Percentiles rank a stretch among this genome's conserved stretches.
Conservation (phyloP, 805 yeast species). For the Candida sithepensis region DNA sequence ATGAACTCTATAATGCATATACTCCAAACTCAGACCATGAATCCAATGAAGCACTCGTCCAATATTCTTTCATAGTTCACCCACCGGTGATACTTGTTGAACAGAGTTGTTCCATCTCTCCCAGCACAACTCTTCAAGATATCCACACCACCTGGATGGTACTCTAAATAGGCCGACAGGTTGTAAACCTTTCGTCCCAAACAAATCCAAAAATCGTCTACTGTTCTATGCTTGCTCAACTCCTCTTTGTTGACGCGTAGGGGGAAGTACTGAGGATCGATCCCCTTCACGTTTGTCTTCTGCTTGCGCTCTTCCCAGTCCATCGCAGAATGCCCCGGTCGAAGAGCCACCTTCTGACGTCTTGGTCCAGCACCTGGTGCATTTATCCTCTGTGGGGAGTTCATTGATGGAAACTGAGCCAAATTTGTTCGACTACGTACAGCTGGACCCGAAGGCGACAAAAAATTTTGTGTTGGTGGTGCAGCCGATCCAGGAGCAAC, state of each 20-base stretch:
- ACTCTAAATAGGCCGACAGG: conserved; percentile 75
- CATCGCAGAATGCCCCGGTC: conserved; percentile 80
- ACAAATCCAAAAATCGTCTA: conserved; percentile 83
- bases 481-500: neutral
- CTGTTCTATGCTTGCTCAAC: conserved; percentile 51
- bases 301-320: conserved; percentile 74
- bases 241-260: conserved; percentile 54
- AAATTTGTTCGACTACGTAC: neutral
- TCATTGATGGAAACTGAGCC: conserved; percentile 12
- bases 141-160: conserved; percentile 90
- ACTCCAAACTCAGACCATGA: conserved; percentile 26
- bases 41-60: conserved; percentile 75
- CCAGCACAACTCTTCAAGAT: conserved; percentile 81
- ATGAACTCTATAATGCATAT: neutral
- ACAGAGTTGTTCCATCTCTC: conserved; percentile 71
- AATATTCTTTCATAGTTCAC: conserved; percentile 82
- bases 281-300: conserved; percentile 51
- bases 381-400: conserved; percentile 18
- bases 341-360: conserved; percentile 56
- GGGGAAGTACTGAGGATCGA: conserved; percentile 46
- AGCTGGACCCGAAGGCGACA: conserved; percentile 12
- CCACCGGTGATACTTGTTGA: conserved; percentile 66
- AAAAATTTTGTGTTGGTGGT: conserved; percentile 7
- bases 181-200: conserved; percentile 80
- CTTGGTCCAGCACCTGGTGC: conserved; percentile 10